phyloP scores from a whole-genome alignment of 257 asterid genomes.

The Solanum medicagineum region DNA sequence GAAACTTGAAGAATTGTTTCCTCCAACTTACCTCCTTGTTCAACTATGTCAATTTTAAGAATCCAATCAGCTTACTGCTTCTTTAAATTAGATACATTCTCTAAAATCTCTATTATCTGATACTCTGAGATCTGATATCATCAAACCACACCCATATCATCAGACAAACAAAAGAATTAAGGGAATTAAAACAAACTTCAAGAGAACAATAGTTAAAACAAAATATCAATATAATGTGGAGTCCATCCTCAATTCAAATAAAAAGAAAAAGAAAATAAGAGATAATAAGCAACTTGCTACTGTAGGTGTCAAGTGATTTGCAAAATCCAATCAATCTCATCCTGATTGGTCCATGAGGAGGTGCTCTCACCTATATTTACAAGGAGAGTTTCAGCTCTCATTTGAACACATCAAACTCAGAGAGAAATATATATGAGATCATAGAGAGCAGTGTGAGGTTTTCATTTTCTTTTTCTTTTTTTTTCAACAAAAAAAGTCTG shows the following conservation, averaged over 20 bases:
- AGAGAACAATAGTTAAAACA: background rate
- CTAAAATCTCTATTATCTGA: conserved; percentile 80
- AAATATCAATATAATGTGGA: background rate
- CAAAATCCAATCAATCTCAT: no score
- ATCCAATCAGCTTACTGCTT: conserved; percentile 96
- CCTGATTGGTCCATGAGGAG: background rate
- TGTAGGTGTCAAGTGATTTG: background rate
- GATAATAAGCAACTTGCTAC: background rate
- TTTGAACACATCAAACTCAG: no score
- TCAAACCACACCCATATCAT: background rate
- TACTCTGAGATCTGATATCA: conserved; percentile 65
- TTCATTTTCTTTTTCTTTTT: no score
- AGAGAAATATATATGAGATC: no score
- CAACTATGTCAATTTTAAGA: conserved; percentile 85
- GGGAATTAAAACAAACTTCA: background rate
- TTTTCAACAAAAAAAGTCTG: no score
- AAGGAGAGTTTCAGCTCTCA: background rate
- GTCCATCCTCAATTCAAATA: background rate
- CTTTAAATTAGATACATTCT: conserved; percentile 92
- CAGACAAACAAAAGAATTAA: background rate
- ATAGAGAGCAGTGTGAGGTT: no score
- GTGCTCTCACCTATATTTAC: background rate
- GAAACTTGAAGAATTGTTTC: conserved; percentile 16
- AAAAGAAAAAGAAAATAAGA: no score
- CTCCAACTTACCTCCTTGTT: conserved; percentile 68